Percentiles rank a stretch among this genome's conserved stretches.
Conservation (phyloP, 345 rosid species). For the Linum tenue region DNA sequence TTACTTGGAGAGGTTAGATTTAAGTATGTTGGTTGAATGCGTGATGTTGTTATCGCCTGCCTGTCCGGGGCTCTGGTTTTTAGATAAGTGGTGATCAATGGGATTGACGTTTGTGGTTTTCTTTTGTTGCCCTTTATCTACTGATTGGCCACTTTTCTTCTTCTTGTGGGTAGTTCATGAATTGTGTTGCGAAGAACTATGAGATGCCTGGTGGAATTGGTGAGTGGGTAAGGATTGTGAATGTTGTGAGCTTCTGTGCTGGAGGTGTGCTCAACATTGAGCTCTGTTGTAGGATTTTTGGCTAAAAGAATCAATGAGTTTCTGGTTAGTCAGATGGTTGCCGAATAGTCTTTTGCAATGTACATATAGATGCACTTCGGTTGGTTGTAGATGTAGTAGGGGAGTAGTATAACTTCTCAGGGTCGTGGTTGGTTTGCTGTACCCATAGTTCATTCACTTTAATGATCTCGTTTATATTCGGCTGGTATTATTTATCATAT, state of each 20-base stretch:
- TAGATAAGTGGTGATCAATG: too few relatives aligned
- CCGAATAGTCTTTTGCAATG: too few relatives aligned
- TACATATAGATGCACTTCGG: not conserved
- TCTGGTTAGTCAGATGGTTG: not conserved
- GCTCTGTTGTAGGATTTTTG: not conserved
- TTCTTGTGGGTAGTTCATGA: too few relatives aligned
- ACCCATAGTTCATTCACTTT: not conserved
- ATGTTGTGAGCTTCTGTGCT: not conserved
- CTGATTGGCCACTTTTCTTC: not conserved
- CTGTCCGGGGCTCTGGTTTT: not conserved
- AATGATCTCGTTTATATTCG: not conserved
- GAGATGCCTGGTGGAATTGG: not conserved
- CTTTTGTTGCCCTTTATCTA: not conserved
- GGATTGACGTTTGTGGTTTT: too few relatives aligned
- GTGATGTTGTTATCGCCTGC: not conserved
- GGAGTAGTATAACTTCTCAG: not conserved
- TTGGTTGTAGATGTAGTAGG: not conserved
- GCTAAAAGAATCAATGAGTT: too few relatives aligned
- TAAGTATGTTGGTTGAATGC: not conserved
- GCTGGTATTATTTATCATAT: not conserved
- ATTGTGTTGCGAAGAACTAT: not conserved
- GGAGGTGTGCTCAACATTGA: not conserved
- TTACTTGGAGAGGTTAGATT: not conserved
- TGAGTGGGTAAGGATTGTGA: too few relatives aligned
- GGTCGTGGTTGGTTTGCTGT: too few relatives aligned